Evolutionary conservation across 2,329 filamentous ascomycete genomes (phyloP).

Genomic region (Fusarium sulawesiense): DNA sequence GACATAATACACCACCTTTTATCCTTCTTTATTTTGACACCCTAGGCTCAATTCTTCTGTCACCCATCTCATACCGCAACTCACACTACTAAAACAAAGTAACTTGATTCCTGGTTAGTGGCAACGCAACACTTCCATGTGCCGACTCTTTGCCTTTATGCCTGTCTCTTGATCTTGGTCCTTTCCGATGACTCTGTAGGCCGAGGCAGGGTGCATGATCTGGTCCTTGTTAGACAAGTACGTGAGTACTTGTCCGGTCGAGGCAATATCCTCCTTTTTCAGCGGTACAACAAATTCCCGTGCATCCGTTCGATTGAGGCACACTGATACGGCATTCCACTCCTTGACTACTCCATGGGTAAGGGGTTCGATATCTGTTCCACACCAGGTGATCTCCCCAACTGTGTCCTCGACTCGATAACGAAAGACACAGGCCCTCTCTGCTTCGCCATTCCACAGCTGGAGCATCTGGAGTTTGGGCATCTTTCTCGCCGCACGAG

Average conservation of each 20-base stretch:
- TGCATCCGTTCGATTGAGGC: background rate
- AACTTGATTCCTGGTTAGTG: background rate
- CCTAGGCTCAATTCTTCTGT: background rate
- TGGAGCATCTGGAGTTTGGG: constrained; percentile 5
- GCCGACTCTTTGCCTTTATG: no score
- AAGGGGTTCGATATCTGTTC: background rate
- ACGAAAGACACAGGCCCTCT: background rate
- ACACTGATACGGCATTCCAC: background rate
- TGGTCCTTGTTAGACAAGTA: background rate
- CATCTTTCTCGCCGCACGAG: constrained; percentile 14
- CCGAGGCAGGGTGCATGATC: background rate
- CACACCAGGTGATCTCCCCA: background rate
- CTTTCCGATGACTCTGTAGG: background rate
- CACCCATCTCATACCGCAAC: background rate
- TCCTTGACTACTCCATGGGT: background rate
- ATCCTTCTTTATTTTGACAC: background rate
- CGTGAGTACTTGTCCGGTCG: background rate
- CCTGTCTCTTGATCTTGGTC: no score
- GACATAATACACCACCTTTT: no score
- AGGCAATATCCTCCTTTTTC: background rate
- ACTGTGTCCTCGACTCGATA: background rate
- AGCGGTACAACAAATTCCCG: background rate
- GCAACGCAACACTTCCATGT: no score
- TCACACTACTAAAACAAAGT: background rate
- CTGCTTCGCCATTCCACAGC: background rate